These are phyloP conservation scores for Umbelopsis vinacea DNA, from an alignment of 192 early-diverging fungal species.

Conservation along the genomic window DNA sequence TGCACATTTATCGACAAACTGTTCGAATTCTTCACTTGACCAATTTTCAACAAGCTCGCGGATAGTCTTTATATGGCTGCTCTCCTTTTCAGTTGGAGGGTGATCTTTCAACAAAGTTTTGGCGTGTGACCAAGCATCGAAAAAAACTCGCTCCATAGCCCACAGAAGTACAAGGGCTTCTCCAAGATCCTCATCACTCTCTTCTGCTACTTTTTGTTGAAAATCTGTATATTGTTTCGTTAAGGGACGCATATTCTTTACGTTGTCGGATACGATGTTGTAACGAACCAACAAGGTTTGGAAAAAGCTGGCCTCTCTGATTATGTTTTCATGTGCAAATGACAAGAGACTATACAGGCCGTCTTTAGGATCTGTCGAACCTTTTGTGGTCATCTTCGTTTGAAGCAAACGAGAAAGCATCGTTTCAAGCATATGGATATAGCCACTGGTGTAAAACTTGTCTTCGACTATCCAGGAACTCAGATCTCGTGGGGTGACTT, in stretches of 20 bases:
- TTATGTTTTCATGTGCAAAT: constrained; percentile 29
- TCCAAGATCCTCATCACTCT: constrained; percentile 21
- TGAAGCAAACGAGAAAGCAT: constrained; percentile 26
- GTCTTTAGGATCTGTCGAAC: background rate
- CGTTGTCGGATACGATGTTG: background rate
- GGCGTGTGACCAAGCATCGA: constrained; percentile 34
- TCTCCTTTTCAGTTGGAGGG: background rate
- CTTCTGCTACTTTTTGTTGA: constrained; percentile 23
- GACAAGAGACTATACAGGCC: constrained; percentile 23
- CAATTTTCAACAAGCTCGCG: constrained; percentile 28
- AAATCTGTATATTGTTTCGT: constrained; percentile 30
- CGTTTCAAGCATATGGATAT: constrained; percentile 26
- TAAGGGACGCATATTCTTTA: constrained; percentile 1
- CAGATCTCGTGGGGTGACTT: constrained; percentile 20
- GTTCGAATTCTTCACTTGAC: constrained; percentile 27
- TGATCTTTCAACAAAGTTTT: constrained; percentile 5
- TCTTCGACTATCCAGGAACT: constrained; percentile 30
- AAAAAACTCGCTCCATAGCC: constrained; percentile 35
- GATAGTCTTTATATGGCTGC: constrained; percentile 15
- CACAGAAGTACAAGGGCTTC: constrained; percentile 28
- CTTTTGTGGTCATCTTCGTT: background rate
- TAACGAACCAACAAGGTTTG: constrained; percentile 16
- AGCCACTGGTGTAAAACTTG: constrained; percentile 28
- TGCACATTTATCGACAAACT: constrained; percentile 30
- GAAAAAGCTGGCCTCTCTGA: constrained; percentile 30